Evolutionary conservation across 768 basidiomycete genomes (phyloP), one percentile per base, ranked within the genome.

Genomic region (Naganishia vishniacii): DNA sequence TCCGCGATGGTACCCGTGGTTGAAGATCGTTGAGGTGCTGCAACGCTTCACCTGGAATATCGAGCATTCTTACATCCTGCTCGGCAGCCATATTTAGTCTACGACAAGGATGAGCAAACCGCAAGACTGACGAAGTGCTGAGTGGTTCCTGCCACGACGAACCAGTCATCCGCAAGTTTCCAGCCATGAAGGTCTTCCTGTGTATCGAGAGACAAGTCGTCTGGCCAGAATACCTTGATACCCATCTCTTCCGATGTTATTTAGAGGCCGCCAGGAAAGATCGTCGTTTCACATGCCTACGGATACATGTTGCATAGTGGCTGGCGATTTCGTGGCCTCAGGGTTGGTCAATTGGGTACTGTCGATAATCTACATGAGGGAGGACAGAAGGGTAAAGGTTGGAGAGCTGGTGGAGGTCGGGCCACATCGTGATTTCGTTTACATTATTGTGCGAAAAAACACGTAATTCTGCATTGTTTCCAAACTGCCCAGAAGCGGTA

Each of bases 161-260:
- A 25, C 53, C 53, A 56, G 23, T 56, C 31, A n/a, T 34, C n/a
- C 37, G 53, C 53, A 20, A 56, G 53, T 26, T 37, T 56, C 53
- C 53, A 56, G 15, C 53, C 53, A n/a, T 56, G 40, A 3, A 40
- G 53, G 1, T 37, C 34, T 37, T 23, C 32, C 20, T 40, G 18
- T 15, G 34, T 40, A 25, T 40, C 34, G 5, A 41, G 9, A 40
- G 32, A 12, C 34, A 56, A 18, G 34, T 56, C 53, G 23, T 56
- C 37, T 11, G 53, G 53, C 53, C 53, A 40, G 23, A 56, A 56
- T 18, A 56, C 23, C 7, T 56, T 56, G 23, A 37, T 26, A 40
- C 34, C 32, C 53, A 56, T 56, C 18, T 25, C 18, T 8, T 18
- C 5, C n/a, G 42, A 44, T 9, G n/a, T 44, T 8, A 9, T 18